These are phyloP conservation scores for Dillenia suffruticosa DNA, from an alignment of 164 flowering plant genomes.

Conservation along the genomic window DNA sequence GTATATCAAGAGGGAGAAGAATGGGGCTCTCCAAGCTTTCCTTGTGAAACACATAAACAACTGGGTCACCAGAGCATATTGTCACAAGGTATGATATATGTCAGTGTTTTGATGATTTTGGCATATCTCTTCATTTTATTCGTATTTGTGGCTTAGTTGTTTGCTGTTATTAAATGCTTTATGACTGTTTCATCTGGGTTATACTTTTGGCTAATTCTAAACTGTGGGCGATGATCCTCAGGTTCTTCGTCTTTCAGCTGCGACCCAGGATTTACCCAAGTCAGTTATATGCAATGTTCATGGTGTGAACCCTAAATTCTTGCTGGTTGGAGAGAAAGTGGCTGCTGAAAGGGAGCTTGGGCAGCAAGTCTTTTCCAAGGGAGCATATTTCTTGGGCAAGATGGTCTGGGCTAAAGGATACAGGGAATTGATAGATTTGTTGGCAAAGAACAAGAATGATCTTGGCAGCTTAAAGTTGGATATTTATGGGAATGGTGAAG, in stretches of 20 bases:
- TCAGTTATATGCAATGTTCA: slow-evolving; percentile 94
- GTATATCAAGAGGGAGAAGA: slow-evolving; percentile 73
- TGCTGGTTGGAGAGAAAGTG: slow-evolving; percentile 79
- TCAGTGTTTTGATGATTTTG: background rate
- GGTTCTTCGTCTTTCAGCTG: slow-evolving; percentile 98
- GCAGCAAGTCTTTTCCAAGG: slow-evolving; percentile 77
- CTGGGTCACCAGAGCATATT: slow-evolving; percentile 60
- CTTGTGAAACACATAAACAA: slow-evolving; percentile 74
- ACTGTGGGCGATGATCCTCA: slow-evolving; percentile 20
- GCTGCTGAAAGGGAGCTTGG: slow-evolving; percentile 79
- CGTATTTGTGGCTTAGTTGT: background rate
- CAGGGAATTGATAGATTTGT: slow-evolving; percentile 78
- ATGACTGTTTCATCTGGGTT: background rate
- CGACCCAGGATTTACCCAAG: slow-evolving; percentile 92
- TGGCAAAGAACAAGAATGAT: slow-evolving; percentile 70
- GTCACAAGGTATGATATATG: slow-evolving; percentile 50
- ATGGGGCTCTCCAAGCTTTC: slow-evolving; percentile 76
- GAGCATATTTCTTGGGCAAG: slow-evolving; percentile 95
- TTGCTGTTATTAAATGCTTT: background rate
- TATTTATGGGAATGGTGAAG: slow-evolving; percentile 96
- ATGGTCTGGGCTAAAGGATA: slow-evolving; percentile 99
- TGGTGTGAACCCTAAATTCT: slow-evolving; percentile 95
- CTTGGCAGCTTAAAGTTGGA: slow-evolving; percentile 86
- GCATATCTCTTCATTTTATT: background rate
- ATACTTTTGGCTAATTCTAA: background rate